Conservation (phyloP, 1,284 basidiomycete species). For the Trametes hirsuta region DNA sequence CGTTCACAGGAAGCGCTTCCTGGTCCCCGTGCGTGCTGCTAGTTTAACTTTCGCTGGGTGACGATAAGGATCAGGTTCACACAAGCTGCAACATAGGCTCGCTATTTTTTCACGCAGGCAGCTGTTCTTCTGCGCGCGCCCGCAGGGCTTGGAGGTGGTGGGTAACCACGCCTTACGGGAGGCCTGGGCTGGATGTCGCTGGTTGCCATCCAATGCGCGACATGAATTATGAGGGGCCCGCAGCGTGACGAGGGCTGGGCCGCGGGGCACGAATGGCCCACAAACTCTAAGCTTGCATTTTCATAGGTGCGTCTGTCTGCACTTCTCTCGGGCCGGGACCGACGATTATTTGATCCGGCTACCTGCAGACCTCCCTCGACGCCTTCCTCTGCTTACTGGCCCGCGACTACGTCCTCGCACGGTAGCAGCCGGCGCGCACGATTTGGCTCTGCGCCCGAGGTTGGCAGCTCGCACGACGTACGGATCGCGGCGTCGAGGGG, state of each 20-base stretch:
- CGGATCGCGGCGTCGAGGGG: neutral
- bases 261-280: neutral
- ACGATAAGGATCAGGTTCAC: constrained; percentile 5
- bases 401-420: neutral
- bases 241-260: neutral
- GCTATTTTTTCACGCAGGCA: neutral
- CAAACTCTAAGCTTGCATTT: constrained; percentile 5
- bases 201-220: constrained; percentile 1
- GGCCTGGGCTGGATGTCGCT: neutral
- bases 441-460: constrained; percentile 2
- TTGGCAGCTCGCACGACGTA: neutral
- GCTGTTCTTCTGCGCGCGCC: neutral
- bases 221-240: neutral
- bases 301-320: constrained; percentile 7
- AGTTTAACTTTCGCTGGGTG: constrained; percentile 1
- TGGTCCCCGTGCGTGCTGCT: neutral
- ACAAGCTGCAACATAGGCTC: constrained; percentile 5
- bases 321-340: constrained; percentile 15
- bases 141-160: constrained; percentile 3
- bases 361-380: constrained; percentile 4
- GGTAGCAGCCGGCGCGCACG: neutral
- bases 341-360: constrained; percentile 6
- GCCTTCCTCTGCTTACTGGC: neutral
- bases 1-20: constrained; percentile 7
- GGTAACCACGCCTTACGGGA: constrained; percentile 14